Conservation (phyloP, 2,329 filamentous ascomycete species). For the Parasarocladium wereldwijsianum region DNA sequence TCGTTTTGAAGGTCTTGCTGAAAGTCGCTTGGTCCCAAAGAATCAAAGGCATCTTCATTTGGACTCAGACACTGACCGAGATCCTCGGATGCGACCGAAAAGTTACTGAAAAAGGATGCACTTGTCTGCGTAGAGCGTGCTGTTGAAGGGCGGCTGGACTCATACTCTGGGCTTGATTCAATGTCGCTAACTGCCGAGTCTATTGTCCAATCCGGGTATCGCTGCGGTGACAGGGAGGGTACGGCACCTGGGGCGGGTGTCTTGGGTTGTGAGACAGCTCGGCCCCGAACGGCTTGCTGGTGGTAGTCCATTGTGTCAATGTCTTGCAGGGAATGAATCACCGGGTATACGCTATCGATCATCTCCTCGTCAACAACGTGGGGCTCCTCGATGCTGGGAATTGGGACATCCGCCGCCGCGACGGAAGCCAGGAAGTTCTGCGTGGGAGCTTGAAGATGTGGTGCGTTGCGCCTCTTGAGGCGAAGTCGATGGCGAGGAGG, state of each 20-base stretch:
- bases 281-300: slow-evolving; percentile 18
- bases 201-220: slow-evolving; percentile 44
- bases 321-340: slow-evolving; percentile 18
- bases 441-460: slow-evolving; percentile 41
- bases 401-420: slow-evolving; percentile 47
- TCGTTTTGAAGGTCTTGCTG: background rate
- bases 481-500: slow-evolving; percentile 38
- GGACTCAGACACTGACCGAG: slow-evolving; percentile 35
- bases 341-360: slow-evolving; percentile 19
- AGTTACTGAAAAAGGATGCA: slow-evolving; percentile 40
- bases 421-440: slow-evolving; percentile 54
- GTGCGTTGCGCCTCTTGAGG: slow-evolving; percentile 38
- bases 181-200: slow-evolving; percentile 41
- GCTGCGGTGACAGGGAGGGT: slow-evolving; percentile 26
- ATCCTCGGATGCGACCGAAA: slow-evolving; percentile 42
- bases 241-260: slow-evolving; percentile 37
- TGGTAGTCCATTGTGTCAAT: slow-evolving; percentile 16
- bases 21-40: background rate
- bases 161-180: slow-evolving; percentile 43
- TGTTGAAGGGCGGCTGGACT: slow-evolving; percentile 45
- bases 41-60: slow-evolving; percentile 17
- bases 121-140: slow-evolving; percentile 45
- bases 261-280: slow-evolving; percentile 39
- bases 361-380: slow-evolving; percentile 29
- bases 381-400: slow-evolving; percentile 49